phyloP scores from a whole-genome alignment of 2,329 filamentous ascomycete genomes.

The Penicillium decumbens region DNA sequence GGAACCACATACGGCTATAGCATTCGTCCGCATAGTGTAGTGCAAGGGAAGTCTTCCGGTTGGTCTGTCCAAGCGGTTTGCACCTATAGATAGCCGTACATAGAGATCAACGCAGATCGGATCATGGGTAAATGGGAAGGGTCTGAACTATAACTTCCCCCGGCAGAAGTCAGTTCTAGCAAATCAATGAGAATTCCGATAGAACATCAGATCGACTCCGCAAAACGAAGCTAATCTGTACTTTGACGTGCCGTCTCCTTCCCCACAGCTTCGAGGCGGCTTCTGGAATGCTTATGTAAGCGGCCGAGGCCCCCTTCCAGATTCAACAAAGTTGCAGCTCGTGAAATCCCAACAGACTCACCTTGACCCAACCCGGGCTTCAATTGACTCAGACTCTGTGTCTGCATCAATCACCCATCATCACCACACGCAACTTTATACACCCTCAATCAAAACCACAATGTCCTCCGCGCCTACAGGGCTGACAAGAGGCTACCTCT shows the following conservation, averaged over 20 bases:
- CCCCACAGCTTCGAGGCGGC: slow-evolving; percentile 6
- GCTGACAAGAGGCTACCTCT: slow-evolving; percentile 64
- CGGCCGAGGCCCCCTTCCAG: slow-evolving; percentile 10
- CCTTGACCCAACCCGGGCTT: background rate
- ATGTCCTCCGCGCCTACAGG: slow-evolving; percentile 34
- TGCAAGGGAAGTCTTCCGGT: slow-evolving; percentile 16
- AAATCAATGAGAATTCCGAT: no score
- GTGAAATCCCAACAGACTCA: background rate
- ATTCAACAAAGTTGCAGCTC: slow-evolving; percentile 6
- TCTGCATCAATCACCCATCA: background rate
- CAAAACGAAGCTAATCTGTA: background rate
- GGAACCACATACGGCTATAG: background rate
- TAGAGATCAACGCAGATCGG: background rate
- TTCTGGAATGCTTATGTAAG: slow-evolving; percentile 22
- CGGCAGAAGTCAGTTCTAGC: background rate
- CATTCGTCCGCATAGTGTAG: background rate
- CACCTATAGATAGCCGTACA: background rate
- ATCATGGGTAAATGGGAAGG: background rate
- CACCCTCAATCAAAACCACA: slow-evolving; percentile 9
- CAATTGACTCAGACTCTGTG: background rate
- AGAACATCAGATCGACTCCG: background rate
- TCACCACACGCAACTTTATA: slow-evolving; percentile 2
- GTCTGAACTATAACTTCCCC: background rate
- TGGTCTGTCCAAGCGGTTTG: background rate
- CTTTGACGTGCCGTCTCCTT: background rate